Percentiles rank a stretch among this genome's conserved stretches.
These are phyloP conservation scores for Microbotryomycetes sp. DNA, from an alignment of 1,284 basidiomycete species.

Conservation along the genomic window DNA sequence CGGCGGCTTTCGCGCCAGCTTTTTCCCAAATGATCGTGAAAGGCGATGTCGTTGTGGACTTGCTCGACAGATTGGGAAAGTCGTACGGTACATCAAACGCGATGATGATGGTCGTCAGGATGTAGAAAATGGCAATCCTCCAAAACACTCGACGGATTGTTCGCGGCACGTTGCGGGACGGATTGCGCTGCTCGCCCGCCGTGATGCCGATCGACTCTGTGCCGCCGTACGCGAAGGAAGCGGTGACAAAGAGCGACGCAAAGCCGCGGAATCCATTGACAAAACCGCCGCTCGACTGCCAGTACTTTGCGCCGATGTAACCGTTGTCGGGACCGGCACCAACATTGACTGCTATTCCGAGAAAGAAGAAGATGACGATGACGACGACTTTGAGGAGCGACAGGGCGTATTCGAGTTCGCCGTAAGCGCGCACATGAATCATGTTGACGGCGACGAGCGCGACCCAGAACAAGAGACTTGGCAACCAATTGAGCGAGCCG, in stretches of 20 bases:
- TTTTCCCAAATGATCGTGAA: constrained; percentile 15
- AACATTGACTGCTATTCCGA: constrained; percentile 21
- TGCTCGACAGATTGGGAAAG: constrained; percentile 6
- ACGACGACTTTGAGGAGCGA: not conserved
- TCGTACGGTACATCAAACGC: constrained; percentile 26
- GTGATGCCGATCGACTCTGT: constrained; percentile 42
- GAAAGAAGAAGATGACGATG: constrained; percentile 27
- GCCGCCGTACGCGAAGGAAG: constrained; percentile 40
- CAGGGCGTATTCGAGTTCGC: constrained; percentile 1
- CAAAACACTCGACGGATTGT: constrained; percentile 54
- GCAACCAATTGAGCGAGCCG: constrained; percentile 7
- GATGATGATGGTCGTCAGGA: constrained; percentile 40
- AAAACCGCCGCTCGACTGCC: constrained; percentile 14
- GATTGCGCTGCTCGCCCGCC: constrained; percentile 42
- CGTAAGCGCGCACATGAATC: constrained; percentile 18
- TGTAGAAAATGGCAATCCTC: constrained; percentile 66
- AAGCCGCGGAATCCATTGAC: constrained; percentile 31
- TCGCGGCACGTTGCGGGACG: constrained; percentile 36
- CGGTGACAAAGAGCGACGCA: constrained; percentile 38
- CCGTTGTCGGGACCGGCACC: constrained; percentile 4
- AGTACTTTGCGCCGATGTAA: constrained; percentile 21
- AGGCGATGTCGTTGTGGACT: constrained; percentile 11
- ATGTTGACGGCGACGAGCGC: constrained; percentile 20
- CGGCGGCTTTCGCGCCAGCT: constrained; percentile 26
- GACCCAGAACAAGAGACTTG: constrained; percentile 17